A percentile compares a stretch with the other conserved stretches of the same genome.
Conservation (phyloP, 108 stramenopile species). For the Skeletonema menzelii region DNA sequence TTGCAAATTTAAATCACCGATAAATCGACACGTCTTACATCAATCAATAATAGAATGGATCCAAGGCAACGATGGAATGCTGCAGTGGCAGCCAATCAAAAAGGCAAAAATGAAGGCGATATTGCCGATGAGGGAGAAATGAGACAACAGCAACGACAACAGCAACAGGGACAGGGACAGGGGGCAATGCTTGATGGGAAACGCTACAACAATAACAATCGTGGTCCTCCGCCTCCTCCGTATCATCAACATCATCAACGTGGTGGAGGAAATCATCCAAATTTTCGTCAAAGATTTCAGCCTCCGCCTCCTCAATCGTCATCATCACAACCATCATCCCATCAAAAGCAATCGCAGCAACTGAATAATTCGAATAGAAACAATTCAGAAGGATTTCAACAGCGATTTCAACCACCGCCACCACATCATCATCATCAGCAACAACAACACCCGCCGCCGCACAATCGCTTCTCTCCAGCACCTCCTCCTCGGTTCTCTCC, state of each 20-base stretch:
- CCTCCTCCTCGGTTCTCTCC: neutral
- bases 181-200: neutral
- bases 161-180: neutral
- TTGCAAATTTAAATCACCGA: neutral
- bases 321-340: neutral
- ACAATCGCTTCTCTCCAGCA: neutral
- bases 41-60: neutral
- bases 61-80: neutral
- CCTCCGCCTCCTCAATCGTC: neutral
- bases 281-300: constrained; percentile 15
- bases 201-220: neutral
- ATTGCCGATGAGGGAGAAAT: constrained; percentile 9
- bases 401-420: constrained; percentile 1
- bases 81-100: neutral
- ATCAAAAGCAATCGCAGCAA: neutral
- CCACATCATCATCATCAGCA: neutral
- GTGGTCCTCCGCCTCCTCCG: neutral
- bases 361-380: neutral
- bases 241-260: neutral
- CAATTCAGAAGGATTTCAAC: neutral
- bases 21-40: neutral
- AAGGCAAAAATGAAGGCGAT: neutral
- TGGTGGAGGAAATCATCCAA: neutral
- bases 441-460: neutral
- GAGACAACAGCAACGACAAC: constrained; percentile 1